Evolutionary conservation across 805 yeast species (phyloP).

Genomic region (Wickerhamiella musiphila): DNA sequence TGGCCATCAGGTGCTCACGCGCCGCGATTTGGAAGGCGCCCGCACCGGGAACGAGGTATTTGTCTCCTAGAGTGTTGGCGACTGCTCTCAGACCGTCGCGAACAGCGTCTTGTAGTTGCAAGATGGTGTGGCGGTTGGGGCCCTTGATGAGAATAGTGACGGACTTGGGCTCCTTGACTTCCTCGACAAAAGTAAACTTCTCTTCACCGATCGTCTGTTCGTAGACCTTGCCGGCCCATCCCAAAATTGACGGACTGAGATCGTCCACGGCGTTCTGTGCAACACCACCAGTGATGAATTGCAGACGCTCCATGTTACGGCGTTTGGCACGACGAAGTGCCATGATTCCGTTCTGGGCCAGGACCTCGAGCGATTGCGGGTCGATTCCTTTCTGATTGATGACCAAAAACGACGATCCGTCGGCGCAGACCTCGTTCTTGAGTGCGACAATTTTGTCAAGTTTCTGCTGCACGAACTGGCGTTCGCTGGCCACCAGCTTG

Average conservation of each 20-base stretch:
- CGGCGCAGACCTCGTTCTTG: conserved; percentile 79
- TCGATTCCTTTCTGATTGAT: conserved; percentile 98
- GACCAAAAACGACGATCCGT: conserved; percentile 69
- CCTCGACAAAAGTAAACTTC: conserved; percentile 89
- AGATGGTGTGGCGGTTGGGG: conserved; percentile 72
- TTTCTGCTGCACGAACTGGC: conserved; percentile 88
- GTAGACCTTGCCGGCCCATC: conserved; percentile 77
- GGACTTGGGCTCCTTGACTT: conserved; percentile 68
- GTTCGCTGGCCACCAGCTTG: conserved; percentile 79
- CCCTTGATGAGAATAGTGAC: conserved; percentile 89
- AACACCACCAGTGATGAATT: conserved; percentile 89
- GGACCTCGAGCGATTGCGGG: conserved; percentile 88
- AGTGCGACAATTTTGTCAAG: conserved; percentile 78
- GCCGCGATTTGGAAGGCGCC: conserved; percentile 89
- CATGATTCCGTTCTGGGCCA: conserved; percentile 81
- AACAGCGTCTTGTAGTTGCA: conserved; percentile 91
- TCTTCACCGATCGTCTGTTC: conserved; percentile 95
- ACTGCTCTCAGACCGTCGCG: conserved; percentile 95
- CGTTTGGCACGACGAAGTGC: conserved; percentile 97
- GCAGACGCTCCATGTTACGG: conserved; percentile 97
- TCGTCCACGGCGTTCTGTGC: conserved; percentile 97
- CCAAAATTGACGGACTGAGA: conserved; percentile 58
- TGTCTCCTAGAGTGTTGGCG: conserved; percentile 75
- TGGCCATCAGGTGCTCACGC: conserved; percentile 43
- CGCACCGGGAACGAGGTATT: conserved; percentile 83